Conservation (phyloP, 139 green algal genomes). For the Tetradesmus obliquus region DNA sequence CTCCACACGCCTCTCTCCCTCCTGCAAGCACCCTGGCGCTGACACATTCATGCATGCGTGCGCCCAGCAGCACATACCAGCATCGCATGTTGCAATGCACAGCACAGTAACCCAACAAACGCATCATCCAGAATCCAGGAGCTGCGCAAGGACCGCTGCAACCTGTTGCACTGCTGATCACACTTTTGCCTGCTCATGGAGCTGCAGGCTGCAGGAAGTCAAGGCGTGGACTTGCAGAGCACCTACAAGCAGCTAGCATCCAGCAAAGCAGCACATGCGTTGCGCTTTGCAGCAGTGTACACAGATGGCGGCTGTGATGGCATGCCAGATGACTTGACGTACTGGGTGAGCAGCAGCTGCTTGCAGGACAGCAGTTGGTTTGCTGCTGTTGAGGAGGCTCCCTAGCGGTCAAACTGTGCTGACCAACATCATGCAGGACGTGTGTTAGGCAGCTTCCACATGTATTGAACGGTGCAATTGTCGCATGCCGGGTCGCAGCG, state of each 20-base stretch:
- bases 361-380: not conserved
- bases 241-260: slow-evolving; percentile 9
- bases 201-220: not conserved
- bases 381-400: not conserved
- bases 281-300: slow-evolving; percentile 19
- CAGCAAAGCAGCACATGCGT: not conserved
- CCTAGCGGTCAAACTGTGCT: too few species aligned
- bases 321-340: not conserved
- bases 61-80: not conserved
- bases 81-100: not conserved
- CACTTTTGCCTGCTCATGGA: not conserved
- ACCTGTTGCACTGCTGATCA: not conserved
- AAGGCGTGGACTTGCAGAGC: not conserved
- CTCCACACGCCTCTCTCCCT: not conserved
- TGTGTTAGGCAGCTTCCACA: too few species aligned
- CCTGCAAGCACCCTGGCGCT: not conserved
- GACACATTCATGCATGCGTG: not conserved
- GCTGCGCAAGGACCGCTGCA: not conserved
- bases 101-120: not conserved
- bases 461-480: too few species aligned
- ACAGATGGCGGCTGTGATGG: slow-evolving; percentile 20
- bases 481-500: too few species aligned
- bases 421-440: too few species aligned
- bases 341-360: slow-evolving; percentile 1
- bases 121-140: not conserved